Base-by-base conservation (phyloP, 108 stramenopile species). In the Heterococcus sp. region DNA sequence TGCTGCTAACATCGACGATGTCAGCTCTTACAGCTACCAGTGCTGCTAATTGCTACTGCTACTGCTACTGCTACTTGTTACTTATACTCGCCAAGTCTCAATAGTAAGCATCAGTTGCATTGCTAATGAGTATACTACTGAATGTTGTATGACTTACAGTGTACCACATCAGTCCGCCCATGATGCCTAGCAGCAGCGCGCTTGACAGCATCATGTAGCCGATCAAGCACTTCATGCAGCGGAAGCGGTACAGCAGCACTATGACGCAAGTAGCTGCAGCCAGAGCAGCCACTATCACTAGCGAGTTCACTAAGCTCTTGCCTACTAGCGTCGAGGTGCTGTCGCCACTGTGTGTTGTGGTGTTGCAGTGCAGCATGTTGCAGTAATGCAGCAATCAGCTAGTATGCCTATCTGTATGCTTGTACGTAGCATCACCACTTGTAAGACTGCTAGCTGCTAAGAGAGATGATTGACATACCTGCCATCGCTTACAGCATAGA, bases 181-280 rank as follows among this genome's bases (percentile, higher is more conserved):
- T 85, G 69, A 91, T 91, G 21, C 92, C 93, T 67, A 95, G 84
- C 68, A 98, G 88, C 71, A 92, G 83, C n/a, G 90, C 82, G 1
- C 85, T 90, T 30, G 91, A 89, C 29, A 96, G 37, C 27, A 95
- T 80, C 91, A 97, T 93, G 85, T 96, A 96, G 26, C 92, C 95
- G 33, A 89, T 72, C 58, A 97, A 80, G 27, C 92, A 71, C 39
- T 91, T 93, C 90, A 94, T 93, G 84, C 93, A 94, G 69, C 91
- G 80, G 69, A 87, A 93, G 73, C 95, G 94, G 91, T 95, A 95
- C 65, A 94, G 74, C 14, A 93, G 31, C 0, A 96, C 97, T 58
- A 98, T 87, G 2, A 93, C 76, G 85, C 95, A 94, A 26, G 97
- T 96, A 85, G 94, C 92, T 35, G 37, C 75, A 40, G 28, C 38